These are phyloP conservation scores for Monarda citriodora DNA, from an alignment of 305 asterid species.

Conservation along the genomic window DNA sequence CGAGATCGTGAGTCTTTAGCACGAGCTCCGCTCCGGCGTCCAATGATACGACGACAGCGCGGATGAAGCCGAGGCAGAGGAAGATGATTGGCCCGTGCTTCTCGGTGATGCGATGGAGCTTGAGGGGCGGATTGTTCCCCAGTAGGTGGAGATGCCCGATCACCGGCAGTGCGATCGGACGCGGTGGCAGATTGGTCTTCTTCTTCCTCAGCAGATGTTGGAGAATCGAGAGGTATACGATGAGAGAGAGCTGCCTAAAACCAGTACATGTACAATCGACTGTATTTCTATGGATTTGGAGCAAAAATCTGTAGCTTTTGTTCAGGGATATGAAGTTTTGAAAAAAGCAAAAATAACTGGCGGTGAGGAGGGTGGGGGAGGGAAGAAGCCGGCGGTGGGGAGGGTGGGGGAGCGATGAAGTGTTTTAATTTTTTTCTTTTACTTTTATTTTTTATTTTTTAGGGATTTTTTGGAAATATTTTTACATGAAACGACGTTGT, in stretches of 20 bases:
- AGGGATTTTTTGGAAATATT: too few relatives aligned
- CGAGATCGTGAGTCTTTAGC: conserved; percentile 35
- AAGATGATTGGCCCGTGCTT: conserved; percentile 37
- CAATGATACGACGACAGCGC: conserved; percentile 28
- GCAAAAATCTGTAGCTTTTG: not conserved
- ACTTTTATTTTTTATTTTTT: too few relatives aligned
- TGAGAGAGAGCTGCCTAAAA: conserved; percentile 13
- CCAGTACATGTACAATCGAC: conserved; percentile 23
- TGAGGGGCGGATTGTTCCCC: conserved; percentile 34
- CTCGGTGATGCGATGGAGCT: conserved; percentile 18
- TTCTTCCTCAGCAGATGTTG: conserved; percentile 14
- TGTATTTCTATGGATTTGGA: not conserved
- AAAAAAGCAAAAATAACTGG: too few relatives aligned
- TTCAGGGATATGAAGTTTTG: too few relatives aligned
- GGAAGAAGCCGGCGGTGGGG: too few relatives aligned
- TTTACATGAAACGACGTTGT: too few relatives aligned
- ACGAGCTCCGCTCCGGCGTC: conserved; percentile 34
- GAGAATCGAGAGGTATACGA: conserved; percentile 12
- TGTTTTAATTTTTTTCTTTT: too few relatives aligned
- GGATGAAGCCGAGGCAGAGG: conserved; percentile 33
- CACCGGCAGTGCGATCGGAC: conserved; percentile 28
- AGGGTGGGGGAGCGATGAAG: too few relatives aligned
- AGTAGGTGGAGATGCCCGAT: conserved; percentile 41
- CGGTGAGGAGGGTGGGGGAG: too few relatives aligned
- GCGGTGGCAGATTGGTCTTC: conserved; percentile 23